A percentile compares a stretch with the other conserved stretches of the same genome.
Evolutionary conservation across 1,284 basidiomycete species (phyloP).

Genomic region (Quambalaria eucalypti): DNA sequence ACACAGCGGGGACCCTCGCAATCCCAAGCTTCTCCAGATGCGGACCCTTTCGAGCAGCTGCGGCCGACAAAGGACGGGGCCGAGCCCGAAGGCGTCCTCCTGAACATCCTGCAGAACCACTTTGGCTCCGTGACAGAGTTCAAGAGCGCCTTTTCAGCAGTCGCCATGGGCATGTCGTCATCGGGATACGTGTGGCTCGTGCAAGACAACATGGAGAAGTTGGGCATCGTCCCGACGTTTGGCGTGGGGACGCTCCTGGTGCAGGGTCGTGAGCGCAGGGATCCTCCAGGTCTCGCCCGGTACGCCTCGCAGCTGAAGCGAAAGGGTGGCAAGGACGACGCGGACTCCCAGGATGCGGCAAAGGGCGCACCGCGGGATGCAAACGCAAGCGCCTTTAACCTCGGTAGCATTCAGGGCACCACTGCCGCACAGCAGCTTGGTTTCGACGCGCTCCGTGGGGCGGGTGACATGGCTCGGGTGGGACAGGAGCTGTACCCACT

Average conservation of each 20-base stretch:
- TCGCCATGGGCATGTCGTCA: conserved; percentile 63
- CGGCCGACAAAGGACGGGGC: no score
- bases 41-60: no score
- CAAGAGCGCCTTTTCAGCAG: conserved; percentile 67
- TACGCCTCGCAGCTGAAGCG: no score
- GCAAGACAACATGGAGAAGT: conserved; percentile 57
- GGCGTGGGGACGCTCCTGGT: conserved; percentile 82
- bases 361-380: background rate
- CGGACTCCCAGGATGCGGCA: no score
- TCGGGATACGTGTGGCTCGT: conserved; percentile 85
- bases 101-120: conserved; percentile 52
- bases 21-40: no score
- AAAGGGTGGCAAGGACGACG: no score
- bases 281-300: background rate
- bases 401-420: background rate
- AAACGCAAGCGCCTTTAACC: background rate
- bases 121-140: conserved; percentile 63
- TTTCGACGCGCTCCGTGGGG: background rate
- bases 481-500: conserved; percentile 57
- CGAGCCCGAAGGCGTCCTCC: conserved; percentile 49
- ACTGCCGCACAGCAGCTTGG: no score
- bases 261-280: conserved; percentile 35
- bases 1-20: no score
- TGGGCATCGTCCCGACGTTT: conserved; percentile 73
- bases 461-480: conserved; percentile 47